These are phyloP conservation scores for Polyporus tsugae DNA, from an alignment of 1,284 basidiomycete genomes.

Conservation along the genomic window DNA sequence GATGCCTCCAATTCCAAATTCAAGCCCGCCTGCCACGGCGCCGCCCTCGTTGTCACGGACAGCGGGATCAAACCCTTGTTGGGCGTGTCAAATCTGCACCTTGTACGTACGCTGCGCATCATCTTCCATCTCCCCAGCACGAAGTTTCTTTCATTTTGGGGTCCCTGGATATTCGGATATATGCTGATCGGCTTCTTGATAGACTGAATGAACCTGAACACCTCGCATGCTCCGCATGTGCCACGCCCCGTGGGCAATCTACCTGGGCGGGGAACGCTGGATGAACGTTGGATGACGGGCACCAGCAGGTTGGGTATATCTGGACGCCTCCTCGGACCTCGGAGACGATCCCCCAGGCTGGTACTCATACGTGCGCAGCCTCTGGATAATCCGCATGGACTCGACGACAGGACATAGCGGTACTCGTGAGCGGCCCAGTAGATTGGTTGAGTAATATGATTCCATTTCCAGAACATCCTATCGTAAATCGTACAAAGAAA, in stretches of 20 bases:
- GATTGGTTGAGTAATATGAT: neutral
- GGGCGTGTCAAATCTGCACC: constrained; percentile 64
- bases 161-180: neutral
- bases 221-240: constrained; percentile 62
- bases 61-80: constrained; percentile 34
- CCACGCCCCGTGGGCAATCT: constrained; percentile 44
- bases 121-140: neutral
- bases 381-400: neutral
- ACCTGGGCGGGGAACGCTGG: constrained; percentile 27
- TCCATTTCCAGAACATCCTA: constrained; percentile 2
- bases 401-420: neutral
- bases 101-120: constrained; percentile 50
- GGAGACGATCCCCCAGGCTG: constrained; percentile 1
- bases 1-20: neutral
- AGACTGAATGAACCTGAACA: constrained; percentile 57
- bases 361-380: neutral
- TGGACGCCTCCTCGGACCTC: neutral
- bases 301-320: neutral
- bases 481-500: constrained; percentile 2
- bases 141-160: neutral
- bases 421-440: neutral
- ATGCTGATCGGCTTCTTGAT: constrained; percentile 5
- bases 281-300: constrained; percentile 6
- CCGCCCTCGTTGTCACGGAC: neutral
- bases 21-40: neutral